A percentile compares a stretch with the other conserved stretches of the same genome.
These are phyloP conservation scores for Corniculantispora saksenae DNA, from an alignment of 2,329 filamentous ascomycete genomes.

Conservation along the genomic window DNA sequence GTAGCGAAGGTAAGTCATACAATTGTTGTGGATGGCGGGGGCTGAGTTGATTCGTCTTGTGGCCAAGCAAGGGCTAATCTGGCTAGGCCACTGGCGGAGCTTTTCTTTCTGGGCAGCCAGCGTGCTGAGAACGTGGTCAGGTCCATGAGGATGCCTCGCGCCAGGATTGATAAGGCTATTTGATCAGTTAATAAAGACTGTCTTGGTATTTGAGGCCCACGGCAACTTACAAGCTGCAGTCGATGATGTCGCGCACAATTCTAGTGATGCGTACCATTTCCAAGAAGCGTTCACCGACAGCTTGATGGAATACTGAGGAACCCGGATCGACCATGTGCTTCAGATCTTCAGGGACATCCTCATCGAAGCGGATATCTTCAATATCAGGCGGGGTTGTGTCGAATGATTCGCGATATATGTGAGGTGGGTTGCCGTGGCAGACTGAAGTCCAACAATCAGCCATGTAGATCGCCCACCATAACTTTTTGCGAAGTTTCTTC, in stretches of 20 bases:
- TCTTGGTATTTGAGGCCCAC: not conserved
- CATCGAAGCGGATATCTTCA: constrained; percentile 45
- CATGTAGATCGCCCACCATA: constrained; percentile 48
- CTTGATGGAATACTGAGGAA: constrained; percentile 34
- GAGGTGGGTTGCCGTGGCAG: constrained; percentile 48
- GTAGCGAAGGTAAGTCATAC: constrained; percentile 21
- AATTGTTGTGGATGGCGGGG: constrained; percentile 26
- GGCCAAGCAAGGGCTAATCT: constrained; percentile 38
- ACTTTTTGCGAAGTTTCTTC: constrained; percentile 43
- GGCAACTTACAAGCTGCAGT: constrained; percentile 35
- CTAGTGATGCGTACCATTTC: constrained; percentile 35
- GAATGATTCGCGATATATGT: constrained; percentile 42
- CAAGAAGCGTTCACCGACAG: constrained; percentile 40
- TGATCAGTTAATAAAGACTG: constrained; percentile 17
- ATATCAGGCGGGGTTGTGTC: constrained; percentile 40
- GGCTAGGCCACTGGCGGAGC: constrained; percentile 38
- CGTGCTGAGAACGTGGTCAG: constrained; percentile 23
- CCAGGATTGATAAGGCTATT: constrained; percentile 30
- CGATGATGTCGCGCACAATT: constrained; percentile 34
- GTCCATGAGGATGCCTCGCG: constrained; percentile 21
- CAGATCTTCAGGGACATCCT: constrained; percentile 40
- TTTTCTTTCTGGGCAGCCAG: constrained; percentile 31
- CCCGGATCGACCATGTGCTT: constrained; percentile 36
- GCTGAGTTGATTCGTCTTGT: constrained; percentile 25
- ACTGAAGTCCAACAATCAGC: constrained; percentile 48